phyloP scores from a whole-genome alignment of 305 asterid genomes.

The Lippia alba region DNA sequence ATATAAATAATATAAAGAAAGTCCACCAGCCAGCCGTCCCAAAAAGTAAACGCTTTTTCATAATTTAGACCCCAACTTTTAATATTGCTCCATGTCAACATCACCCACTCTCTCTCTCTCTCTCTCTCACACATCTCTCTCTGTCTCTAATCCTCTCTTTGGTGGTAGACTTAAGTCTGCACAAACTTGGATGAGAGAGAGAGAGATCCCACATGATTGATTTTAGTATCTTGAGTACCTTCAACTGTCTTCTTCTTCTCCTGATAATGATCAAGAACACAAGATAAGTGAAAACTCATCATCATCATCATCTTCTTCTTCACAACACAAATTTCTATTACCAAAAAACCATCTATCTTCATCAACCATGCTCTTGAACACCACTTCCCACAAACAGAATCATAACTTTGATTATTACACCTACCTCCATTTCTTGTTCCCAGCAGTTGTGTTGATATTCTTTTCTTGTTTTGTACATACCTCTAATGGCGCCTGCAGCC shows the following conservation, averaged over 20 bases:
- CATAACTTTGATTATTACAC: slow-evolving; percentile 20
- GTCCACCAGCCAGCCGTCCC: slow-evolving; percentile 73
- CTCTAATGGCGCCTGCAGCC: slow-evolving; percentile 57
- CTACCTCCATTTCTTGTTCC: slow-evolving; percentile 35
- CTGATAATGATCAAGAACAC: slow-evolving; percentile 43
- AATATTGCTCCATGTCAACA: slow-evolving; percentile 80
- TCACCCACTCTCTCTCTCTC: slow-evolving; percentile 57
- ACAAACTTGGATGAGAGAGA: slow-evolving; percentile 46
- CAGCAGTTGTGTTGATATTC: slow-evolving; percentile 30
- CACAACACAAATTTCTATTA: neutral
- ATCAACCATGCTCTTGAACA: slow-evolving; percentile 59
- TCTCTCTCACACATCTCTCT: slow-evolving; percentile 30
- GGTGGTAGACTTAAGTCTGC: slow-evolving; percentile 53
- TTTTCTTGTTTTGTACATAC: slow-evolving; percentile 41
- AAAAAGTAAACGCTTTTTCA: slow-evolving; percentile 84
- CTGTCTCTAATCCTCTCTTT: slow-evolving; percentile 31
- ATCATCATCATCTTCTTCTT: neutral
- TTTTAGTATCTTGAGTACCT: slow-evolving; percentile 45
- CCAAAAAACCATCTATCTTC: neutral
- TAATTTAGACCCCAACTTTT: slow-evolving; percentile 58
- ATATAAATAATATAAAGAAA: slow-evolving; percentile 42
- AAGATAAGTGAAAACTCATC: slow-evolving; percentile 34
- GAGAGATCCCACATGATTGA: slow-evolving; percentile 48
- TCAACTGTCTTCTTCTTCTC: slow-evolving; percentile 47
- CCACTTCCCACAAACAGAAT: slow-evolving; percentile 7